These are phyloP conservation scores for Przewalskia tangutica DNA, from an alignment of 257 asterid genomes.

Conservation along the genomic window DNA sequence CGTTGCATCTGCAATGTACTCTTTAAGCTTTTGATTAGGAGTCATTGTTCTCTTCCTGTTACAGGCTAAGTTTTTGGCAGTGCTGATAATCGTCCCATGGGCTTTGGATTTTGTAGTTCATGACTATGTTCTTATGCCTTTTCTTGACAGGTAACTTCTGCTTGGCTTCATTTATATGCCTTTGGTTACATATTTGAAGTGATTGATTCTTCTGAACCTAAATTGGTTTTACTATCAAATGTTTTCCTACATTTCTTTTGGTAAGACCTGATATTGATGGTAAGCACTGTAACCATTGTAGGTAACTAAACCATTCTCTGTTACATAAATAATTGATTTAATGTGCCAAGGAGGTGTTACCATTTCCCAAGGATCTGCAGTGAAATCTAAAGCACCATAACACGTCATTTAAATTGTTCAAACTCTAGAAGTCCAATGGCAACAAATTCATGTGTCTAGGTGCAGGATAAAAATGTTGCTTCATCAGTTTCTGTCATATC, in stretches of 20 bases:
- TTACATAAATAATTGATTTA: neutral
- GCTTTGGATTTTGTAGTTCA: constrained; percentile 80
- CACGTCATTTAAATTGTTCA: neutral
- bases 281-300: neutral
- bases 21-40: neutral
- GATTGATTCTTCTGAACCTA: neutral
- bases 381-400: neutral
- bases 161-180: constrained; percentile 4
- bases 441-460: neutral
- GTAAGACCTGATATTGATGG: neutral
- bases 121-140: constrained; percentile 89
- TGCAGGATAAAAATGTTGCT: neutral
- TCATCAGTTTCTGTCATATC: neutral
- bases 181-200: neutral
- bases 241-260: neutral
- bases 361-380: neutral
- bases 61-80: constrained; percentile 94
- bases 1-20: neutral
- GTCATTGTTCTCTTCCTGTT: constrained; percentile 13
- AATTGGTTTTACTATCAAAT: neutral
- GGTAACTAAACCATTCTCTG: neutral
- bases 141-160: constrained; percentile 75
- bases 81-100: constrained; percentile 72
- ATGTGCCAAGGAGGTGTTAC: neutral
- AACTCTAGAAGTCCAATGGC: neutral